These are phyloP conservation scores for Cercospora sesami DNA, from an alignment of 2,329 filamentous ascomycete species.

Conservation along the genomic window DNA sequence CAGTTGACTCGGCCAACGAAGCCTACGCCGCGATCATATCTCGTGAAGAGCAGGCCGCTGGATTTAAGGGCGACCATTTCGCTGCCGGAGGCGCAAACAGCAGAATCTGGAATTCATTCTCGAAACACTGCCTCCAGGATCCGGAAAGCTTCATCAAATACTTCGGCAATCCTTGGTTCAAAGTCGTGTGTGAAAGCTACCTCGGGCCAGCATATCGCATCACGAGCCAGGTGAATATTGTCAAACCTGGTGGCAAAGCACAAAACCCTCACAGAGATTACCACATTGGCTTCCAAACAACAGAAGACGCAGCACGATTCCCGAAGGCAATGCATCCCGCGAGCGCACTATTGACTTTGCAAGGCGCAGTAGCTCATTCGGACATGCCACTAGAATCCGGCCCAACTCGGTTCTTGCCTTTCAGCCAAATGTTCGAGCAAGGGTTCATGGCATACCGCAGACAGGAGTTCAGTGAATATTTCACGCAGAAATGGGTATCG, in stretches of 20 bases:
- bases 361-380: slow-evolving; percentile 63
- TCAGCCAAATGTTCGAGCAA: slow-evolving; percentile 57
- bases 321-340: slow-evolving; percentile 57
- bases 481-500: slow-evolving; percentile 54
- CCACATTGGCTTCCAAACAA: slow-evolving; percentile 63
- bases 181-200: slow-evolving; percentile 56
- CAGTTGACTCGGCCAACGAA: slow-evolving; percentile 51
- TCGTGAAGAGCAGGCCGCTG: slow-evolving; percentile 42
- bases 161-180: slow-evolving; percentile 62
- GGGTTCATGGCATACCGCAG: slow-evolving; percentile 61
- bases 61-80: slow-evolving; percentile 60
- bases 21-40: slow-evolving; percentile 54
- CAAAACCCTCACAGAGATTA: slow-evolving; percentile 64
- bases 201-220: slow-evolving; percentile 61
- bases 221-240: slow-evolving; percentile 64
- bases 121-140: slow-evolving; percentile 58
- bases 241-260: slow-evolving; percentile 58
- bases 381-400: slow-evolving; percentile 61
- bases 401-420: slow-evolving; percentile 62
- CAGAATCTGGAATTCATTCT: slow-evolving; percentile 67
- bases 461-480: slow-evolving; percentile 56
- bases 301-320: slow-evolving; percentile 48
- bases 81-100: slow-evolving; percentile 57
- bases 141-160: slow-evolving; percentile 57
- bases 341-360: slow-evolving; percentile 60